A percentile compares a stretch with the other conserved stretches of the same genome.
Conservation (phyloP, 2,329 filamentous ascomycete species). For the Tolypocladium ophioglossoides region DNA sequence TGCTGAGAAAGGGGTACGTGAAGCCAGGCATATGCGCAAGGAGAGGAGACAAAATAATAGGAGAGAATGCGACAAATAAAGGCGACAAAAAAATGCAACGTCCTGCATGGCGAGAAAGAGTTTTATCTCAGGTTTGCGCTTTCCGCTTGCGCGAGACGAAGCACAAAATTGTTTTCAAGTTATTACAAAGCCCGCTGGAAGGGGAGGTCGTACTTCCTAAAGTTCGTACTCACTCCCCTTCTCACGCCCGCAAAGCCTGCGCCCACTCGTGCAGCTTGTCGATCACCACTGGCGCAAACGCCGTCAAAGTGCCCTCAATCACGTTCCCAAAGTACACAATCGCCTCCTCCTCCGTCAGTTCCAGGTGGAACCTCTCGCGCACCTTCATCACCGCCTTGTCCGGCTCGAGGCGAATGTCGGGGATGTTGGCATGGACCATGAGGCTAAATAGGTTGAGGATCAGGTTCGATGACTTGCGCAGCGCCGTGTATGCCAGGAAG, state of each 20-base stretch:
- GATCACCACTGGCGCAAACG: slow-evolving; percentile 86
- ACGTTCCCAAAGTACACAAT: slow-evolving; percentile 78
- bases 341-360: slow-evolving; percentile 85
- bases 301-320: slow-evolving; percentile 83
- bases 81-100: no score
- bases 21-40: no score
- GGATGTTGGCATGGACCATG: slow-evolving; percentile 97
- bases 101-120: no score
- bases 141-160: no score
- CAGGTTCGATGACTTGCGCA: slow-evolving; percentile 81
- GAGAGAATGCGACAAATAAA: no score
- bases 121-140: no score
- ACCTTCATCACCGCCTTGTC: slow-evolving; percentile 94
- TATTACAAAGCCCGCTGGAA: no score
- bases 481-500: slow-evolving; percentile 84
- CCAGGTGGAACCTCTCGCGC: slow-evolving; percentile 85
- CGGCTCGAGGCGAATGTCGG: slow-evolving; percentile 83
- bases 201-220: no score
- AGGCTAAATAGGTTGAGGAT: slow-evolving; percentile 92
- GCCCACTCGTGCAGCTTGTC: slow-evolving; percentile 90
- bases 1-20: no score
- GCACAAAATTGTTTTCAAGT: no score
- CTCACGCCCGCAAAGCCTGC: slow-evolving; percentile 73
- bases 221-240: not conserved
- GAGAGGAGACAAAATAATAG: no score